Conservation (phyloP, 352 stramenopile genomes). For the Phytopythium cucurbitacearum region DNA sequence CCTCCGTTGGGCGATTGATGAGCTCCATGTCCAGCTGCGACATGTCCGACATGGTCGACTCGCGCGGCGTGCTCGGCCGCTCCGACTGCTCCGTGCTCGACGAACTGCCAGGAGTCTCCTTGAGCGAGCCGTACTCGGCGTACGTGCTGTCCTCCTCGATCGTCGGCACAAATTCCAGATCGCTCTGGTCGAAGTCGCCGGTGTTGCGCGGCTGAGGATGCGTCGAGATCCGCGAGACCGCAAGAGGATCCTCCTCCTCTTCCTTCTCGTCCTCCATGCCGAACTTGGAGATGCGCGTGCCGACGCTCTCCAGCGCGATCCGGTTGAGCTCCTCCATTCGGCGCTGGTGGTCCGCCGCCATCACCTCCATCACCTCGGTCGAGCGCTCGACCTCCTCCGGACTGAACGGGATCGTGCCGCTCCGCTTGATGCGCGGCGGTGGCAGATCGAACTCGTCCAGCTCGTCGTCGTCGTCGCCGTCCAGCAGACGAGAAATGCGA, state of each 20-base stretch:
- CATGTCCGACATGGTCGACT: slow-evolving; percentile 12
- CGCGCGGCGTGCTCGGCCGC: slow-evolving; percentile 8
- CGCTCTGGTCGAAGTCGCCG: slow-evolving; percentile 10
- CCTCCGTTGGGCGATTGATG: slow-evolving; percentile 39
- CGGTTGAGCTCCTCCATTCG: slow-evolving; percentile 20
- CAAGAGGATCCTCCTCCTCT: slow-evolving; percentile 1
- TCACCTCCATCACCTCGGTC: slow-evolving; percentile 22
- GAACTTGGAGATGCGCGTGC: slow-evolving; percentile 16
- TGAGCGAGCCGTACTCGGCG: slow-evolving; percentile 6
- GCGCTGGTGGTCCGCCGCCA: slow-evolving; percentile 17
- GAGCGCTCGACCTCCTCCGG: slow-evolving; percentile 26
- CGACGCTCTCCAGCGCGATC: slow-evolving; percentile 18
- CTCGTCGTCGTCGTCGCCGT: slow-evolving; percentile 33
- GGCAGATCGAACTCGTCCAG: slow-evolving; percentile 21
- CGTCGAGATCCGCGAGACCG: background rate
- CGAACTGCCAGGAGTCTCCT: slow-evolving; percentile 16
- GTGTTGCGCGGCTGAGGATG: slow-evolving; percentile 6
- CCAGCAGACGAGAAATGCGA: slow-evolving; percentile 36
- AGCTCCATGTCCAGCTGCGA: slow-evolving; percentile 38
- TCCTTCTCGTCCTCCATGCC: slow-evolving; percentile 4
- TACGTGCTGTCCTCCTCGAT: slow-evolving; percentile 14
- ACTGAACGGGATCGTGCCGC: slow-evolving; percentile 40
- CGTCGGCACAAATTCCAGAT: slow-evolving; percentile 13
- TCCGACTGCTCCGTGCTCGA: slow-evolving; percentile 22
- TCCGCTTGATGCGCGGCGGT: slow-evolving; percentile 39